These are phyloP conservation scores for Euphorbia peplus DNA, from an alignment of 345 rosid species.

Conservation along the genomic window DNA sequence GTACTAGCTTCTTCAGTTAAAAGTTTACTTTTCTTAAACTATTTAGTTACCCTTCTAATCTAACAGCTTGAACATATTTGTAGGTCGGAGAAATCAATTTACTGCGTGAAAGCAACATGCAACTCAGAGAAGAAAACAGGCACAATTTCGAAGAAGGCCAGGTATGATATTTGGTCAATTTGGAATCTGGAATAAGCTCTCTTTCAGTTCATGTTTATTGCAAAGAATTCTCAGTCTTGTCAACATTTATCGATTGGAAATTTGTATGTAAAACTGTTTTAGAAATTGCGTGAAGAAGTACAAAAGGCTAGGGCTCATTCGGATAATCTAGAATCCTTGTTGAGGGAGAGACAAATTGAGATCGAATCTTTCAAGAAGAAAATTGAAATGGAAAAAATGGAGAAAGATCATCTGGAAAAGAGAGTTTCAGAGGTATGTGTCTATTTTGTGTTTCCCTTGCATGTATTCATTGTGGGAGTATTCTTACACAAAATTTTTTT, in stretches of 20 bases:
- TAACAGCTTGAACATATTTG: background rate
- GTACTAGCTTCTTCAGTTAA: background rate
- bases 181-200: background rate
- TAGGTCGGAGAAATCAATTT: constrained; percentile 87
- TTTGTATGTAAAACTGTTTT: constrained; percentile 16
- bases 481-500: constrained; percentile 28
- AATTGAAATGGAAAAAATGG: constrained; percentile 55
- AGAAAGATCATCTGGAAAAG: constrained; percentile 60
- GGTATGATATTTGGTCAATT: constrained; percentile 37
- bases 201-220: background rate
- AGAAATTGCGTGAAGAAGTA: constrained; percentile 76
- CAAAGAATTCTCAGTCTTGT: background rate
- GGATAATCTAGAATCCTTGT: constrained; percentile 44
- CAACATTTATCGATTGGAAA: background rate
- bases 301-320: constrained; percentile 53
- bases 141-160: constrained; percentile 95
- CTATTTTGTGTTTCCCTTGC: background rate
- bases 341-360: constrained; percentile 66
- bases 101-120: constrained; percentile 94
- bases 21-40: background rate
- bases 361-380: constrained; percentile 65
- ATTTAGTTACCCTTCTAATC: background rate
- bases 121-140: constrained; percentile 94
- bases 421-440: constrained; percentile 67
- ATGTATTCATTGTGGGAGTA: constrained; percentile 8